Conservation (phyloP, 495 filamentous ascomycete species). For the Penicillium antarcticum region DNA sequence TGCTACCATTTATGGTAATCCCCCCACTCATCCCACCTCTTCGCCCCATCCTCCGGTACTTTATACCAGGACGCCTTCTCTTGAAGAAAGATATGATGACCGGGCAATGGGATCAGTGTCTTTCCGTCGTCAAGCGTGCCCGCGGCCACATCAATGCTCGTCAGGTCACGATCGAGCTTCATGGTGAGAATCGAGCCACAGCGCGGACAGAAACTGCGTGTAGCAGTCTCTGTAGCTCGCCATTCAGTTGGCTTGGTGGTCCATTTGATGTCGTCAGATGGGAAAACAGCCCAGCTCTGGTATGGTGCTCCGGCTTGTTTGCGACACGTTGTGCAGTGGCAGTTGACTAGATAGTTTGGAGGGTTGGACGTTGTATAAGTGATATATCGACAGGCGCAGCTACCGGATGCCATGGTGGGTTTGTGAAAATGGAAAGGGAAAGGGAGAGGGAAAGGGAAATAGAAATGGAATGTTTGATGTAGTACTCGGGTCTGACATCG, state of each 20-base stretch:
- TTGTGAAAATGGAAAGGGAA: too few relatives aligned
- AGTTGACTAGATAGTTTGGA: conserved; percentile 20
- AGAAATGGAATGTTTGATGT: neutral
- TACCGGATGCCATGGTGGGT: conserved; percentile 20
- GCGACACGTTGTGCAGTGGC: conserved; percentile 29
- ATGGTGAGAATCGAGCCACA: conserved; percentile 31
- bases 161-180: conserved; percentile 11
- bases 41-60: conserved; percentile 23
- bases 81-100: conserved; percentile 26
- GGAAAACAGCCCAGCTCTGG: conserved; percentile 22
- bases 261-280: conserved; percentile 19
- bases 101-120: conserved; percentile 7
- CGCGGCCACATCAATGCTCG: conserved; percentile 17
- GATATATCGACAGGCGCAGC: conserved; percentile 27
- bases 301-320: conserved; percentile 31
- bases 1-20: neutral
- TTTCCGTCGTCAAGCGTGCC: conserved; percentile 24
- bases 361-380: conserved; percentile 15
- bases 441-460: too few relatives aligned
- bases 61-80: conserved; percentile 29
- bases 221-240: conserved; percentile 17
- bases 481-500: conserved; percentile 1
- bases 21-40: conserved; percentile 7
- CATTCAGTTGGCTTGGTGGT: conserved; percentile 13
- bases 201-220: conserved; percentile 25